These are phyloP conservation scores for Pseudogymnoascus sp. DNA, from an alignment of 2,329 filamentous ascomycete species.

Conservation along the genomic window DNA sequence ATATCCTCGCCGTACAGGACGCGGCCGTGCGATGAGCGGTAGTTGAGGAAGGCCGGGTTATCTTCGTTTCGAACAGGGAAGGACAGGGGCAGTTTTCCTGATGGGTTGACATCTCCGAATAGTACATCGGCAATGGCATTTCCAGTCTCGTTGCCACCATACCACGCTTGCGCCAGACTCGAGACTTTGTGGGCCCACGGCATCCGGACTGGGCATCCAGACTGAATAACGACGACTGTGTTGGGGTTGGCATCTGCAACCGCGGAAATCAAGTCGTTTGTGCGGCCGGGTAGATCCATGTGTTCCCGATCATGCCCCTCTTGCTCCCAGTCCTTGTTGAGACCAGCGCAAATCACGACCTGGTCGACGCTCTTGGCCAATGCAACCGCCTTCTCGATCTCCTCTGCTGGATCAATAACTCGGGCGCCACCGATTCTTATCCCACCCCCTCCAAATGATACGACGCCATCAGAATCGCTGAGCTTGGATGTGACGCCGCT, in stretches of 20 bases:
- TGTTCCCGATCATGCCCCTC: conserved; percentile 26
- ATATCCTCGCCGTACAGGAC: conserved; percentile 58
- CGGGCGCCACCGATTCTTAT: conserved; percentile 56
- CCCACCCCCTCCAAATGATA: conserved; percentile 47
- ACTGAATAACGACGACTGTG: conserved; percentile 53
- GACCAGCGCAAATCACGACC: conserved; percentile 67
- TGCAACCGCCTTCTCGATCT: conserved; percentile 58
- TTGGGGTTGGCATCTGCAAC: conserved; percentile 51
- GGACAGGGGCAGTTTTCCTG: conserved; percentile 52
- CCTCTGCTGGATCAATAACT: conserved; percentile 47
- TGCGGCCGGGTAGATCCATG: conserved; percentile 23
- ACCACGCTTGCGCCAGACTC: conserved; percentile 37
- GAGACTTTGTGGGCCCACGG: conserved; percentile 41
- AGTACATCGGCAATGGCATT: conserved; percentile 59
- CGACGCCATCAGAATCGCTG: conserved; percentile 38
- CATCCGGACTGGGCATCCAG: conserved; percentile 51
- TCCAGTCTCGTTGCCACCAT: conserved; percentile 59
- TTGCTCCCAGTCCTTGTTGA: conserved; percentile 46
- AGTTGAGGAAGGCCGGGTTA: conserved; percentile 58
- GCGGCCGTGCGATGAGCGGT: conserved; percentile 44
- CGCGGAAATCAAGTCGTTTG: conserved; percentile 37
- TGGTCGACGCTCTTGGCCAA: conserved; percentile 64
- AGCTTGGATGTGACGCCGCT: conserved; percentile 48
- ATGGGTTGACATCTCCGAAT: conserved; percentile 54
- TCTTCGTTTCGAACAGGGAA: conserved; percentile 51